These are phyloP conservation scores for Eucalyptus polyanthemos DNA, from an alignment of 345 rosid species.

Conservation along the genomic window DNA sequence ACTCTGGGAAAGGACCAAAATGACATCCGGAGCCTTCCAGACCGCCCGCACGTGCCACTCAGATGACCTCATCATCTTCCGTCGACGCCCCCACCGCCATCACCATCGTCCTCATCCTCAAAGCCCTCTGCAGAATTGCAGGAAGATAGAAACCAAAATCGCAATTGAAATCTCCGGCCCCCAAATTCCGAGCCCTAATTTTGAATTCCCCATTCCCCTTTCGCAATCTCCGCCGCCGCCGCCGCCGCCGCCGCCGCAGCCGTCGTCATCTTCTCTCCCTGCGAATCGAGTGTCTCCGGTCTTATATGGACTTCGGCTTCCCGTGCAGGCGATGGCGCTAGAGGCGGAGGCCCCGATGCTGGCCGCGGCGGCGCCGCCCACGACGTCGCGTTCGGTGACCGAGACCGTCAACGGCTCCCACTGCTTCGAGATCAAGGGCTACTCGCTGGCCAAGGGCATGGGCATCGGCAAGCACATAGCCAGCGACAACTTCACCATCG, in stretches of 20 bases:
- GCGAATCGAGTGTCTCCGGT: not conserved
- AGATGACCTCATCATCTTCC: not conserved
- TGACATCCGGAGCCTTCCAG: not conserved
- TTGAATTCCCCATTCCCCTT: not conserved
- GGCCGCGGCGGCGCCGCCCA: slow-evolving; percentile 8
- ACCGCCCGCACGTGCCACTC: not conserved
- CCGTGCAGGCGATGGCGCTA: not conserved
- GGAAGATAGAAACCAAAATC: not conserved
- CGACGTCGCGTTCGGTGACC: slow-evolving; percentile 36
- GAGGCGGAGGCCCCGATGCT: not conserved
- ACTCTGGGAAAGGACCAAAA: not conserved
- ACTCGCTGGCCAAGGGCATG: slow-evolving; percentile 62
- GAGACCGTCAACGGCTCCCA: slow-evolving; percentile 52
- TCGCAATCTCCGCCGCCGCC: not conserved
- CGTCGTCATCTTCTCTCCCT: not conserved
- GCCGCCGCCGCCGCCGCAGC: no score
- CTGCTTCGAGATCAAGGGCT: slow-evolving; percentile 34
- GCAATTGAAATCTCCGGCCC: not conserved
- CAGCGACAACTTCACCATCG: slow-evolving; percentile 52
- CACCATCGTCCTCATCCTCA: not conserved
- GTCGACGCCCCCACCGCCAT: not conserved
- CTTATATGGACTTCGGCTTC: not conserved
- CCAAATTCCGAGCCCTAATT: not conserved
- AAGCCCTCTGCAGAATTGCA: not conserved
- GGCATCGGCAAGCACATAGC: slow-evolving; percentile 61